Evolutionary conservation across 441 rosid genomes (phyloP), one percentile per base, ranked within the genome.

Genomic region (Adansonia gregorii): DNA sequence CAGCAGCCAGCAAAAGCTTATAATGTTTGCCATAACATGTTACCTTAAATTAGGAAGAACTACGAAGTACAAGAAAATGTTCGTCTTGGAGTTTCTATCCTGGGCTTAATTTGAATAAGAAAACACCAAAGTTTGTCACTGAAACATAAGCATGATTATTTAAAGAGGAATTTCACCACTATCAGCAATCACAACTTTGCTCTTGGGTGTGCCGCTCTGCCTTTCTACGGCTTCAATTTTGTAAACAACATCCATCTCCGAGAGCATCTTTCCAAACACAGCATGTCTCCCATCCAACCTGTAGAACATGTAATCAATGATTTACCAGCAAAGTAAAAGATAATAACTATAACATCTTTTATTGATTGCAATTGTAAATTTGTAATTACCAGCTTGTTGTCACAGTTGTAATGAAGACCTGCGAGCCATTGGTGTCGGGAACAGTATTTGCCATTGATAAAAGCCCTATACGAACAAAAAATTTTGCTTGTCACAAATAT

Each of bases 391-490:
- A 92, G 86, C 85, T 88, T 61, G 98, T 92, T 60, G 88, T 91
- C 82, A 91, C 97, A 0, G 98, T 91, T 1, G 97, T 92, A 60
- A 93, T 88, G 84, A 95, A 93, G 87, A 95, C 92, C 74, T 95
- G 99, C 0, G 99, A 95, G 31, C 99, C 99, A 4, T 95, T 95
- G 19, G 98, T 95, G 87, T 91, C 91, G 4, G 64, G 79, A 73
- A 98, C 99, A 74, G 99, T 88, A 74, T 95, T 95, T 39, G 99
- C 99, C 99, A 95, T 95, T 4, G 98, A 95, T 76, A 95, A 79
- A 8, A 27, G 41, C 63, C 97, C 96, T 92, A 82, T 31, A 17
- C 31, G 66, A 52, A 76, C 35, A 63, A 20, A 12, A 3, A 10
- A 0, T 8, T n/a, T 14, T 49, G n/a, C 54, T 76, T 63, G 76